Evolutionary conservation across 192 early-diverging fungal species (phyloP).

Genomic region (Pecoramyces ruminantium): DNA sequence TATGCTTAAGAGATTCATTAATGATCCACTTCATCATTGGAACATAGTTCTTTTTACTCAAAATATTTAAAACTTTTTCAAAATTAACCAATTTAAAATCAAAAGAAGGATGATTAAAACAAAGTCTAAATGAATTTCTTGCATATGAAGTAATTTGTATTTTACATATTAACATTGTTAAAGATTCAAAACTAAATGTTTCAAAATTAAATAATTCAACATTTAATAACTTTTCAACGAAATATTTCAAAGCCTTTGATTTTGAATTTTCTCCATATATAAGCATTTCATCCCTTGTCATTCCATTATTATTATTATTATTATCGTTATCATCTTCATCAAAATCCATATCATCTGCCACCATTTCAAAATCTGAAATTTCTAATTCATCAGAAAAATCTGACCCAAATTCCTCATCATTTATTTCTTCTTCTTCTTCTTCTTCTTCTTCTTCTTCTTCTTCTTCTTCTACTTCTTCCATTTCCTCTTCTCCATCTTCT

Average conservation of each 20-base stretch:
- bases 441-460: too few relatives aligned
- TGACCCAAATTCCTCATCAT: too few relatives aligned
- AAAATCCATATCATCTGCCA: too few relatives aligned
- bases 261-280: too few relatives aligned
- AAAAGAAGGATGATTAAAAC: background rate
- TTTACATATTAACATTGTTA: background rate
- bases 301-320: too few relatives aligned
- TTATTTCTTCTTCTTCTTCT: too few relatives aligned
- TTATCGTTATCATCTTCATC: too few relatives aligned
- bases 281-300: too few relatives aligned
- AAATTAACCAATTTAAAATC: background rate
- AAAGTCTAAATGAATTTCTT: background rate
- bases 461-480: too few relatives aligned
- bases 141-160: background rate
- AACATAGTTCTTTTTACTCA: background rate
- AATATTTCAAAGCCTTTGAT: background rate
- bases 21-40: background rate
- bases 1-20: background rate
- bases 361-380: too few relatives aligned
- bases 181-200: background rate
- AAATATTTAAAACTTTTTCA: background rate
- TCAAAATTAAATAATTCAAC: background rate
- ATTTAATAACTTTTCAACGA: background rate
- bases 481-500: too few relatives aligned
- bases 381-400: too few relatives aligned